These are phyloP conservation scores for Monascus purpureus DNA, from an alignment of 495 filamentous ascomycete species.

Conservation along the genomic window DNA sequence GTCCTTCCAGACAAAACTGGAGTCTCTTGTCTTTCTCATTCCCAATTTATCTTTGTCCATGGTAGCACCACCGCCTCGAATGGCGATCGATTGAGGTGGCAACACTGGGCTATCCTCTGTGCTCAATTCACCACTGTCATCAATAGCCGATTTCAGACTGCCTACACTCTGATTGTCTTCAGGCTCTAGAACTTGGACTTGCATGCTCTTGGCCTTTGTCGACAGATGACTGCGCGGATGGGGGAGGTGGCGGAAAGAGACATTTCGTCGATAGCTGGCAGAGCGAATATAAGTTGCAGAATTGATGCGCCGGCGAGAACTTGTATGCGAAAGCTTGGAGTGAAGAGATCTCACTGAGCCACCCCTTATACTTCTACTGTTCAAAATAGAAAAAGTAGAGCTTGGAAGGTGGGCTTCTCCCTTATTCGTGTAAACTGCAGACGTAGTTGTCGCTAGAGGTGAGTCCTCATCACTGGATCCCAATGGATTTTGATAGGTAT, in stretches of 20 bases:
- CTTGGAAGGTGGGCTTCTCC: constrained; percentile 7
- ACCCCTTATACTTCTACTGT: constrained; percentile 20
- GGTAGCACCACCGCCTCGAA: neutral
- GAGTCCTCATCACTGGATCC: constrained; percentile 1
- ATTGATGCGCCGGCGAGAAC: constrained; percentile 46
- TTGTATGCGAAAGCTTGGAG: constrained; percentile 25
- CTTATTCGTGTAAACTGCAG: constrained; percentile 10
- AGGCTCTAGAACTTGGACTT: constrained; percentile 4
- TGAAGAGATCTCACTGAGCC: constrained; percentile 28
- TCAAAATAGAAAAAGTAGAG: constrained; percentile 21
- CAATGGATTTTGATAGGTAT: constrained; percentile 40
- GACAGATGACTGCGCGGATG: constrained; percentile 9
- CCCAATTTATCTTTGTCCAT: constrained; percentile 7
- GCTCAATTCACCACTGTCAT: constrained; percentile 8
- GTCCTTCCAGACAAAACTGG: constrained; percentile 39
- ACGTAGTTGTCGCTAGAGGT: too few species aligned
- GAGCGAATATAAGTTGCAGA: constrained; percentile 36
- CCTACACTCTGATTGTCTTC: constrained; percentile 15
- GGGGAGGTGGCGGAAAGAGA: constrained; percentile 60
- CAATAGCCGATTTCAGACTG: constrained; percentile 14
- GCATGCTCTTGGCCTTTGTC: constrained; percentile 9
- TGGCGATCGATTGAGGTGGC: constrained; percentile 21
- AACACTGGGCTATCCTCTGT: constrained; percentile 21
- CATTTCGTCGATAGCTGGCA: constrained; percentile 54
- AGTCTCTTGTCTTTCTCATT: constrained; percentile 26